Base-by-base conservation (phyloP, 2,329 filamentous ascomycete species). In the Cladophialophora exuberans region DNA sequence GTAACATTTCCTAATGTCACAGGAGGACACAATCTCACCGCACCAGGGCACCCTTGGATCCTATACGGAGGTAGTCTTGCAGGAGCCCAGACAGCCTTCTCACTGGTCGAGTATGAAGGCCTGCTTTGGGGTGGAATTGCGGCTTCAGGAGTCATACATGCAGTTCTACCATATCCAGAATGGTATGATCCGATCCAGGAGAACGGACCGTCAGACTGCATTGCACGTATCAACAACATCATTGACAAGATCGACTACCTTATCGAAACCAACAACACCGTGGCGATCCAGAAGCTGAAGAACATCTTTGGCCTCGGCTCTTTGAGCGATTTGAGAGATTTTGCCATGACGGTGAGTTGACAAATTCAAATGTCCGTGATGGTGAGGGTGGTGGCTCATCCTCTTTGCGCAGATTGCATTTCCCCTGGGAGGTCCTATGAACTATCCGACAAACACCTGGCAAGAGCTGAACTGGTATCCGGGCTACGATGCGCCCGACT, bases 401-500 rank as follows among this genome's bases (percentile, higher is more conserved):
- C n/a, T n/a, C n/a, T n/a, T n/a, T n/a, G n/a, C 15, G 28, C 3
- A 64, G 0, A 80, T 80, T 54, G 76, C 74, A 1, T 75, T 74
- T 33, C 77, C 78, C 3, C 59, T 77, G 10, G 73, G 74, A n/a
- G 74, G 72, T 0, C 73, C 74, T n/a, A 72, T 79, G 52, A 72
- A 73, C 56, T 82, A 82, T 60, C 74, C 75, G 0, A 78, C 74
- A 0, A 70, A 69, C 20, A 81, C 79, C 3, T 82, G 79, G 79
- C 79, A 82, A 67, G 79, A 82, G 61, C 66, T 82, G 7, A 79
- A 76, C 53, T 82, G 79, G 79, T 64, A 69, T 28, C 66, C 69
- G 6, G 68, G 57, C 0, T 73, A 75, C 52, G 72, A 71, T 35
- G 69, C 69, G 1, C 64, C 73, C 3, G 76, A 82, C 61, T 81